Evolutionary conservation across 1,284 basidiomycete species (phyloP).

Genomic region (Ganoderma leucocontextum): DNA sequence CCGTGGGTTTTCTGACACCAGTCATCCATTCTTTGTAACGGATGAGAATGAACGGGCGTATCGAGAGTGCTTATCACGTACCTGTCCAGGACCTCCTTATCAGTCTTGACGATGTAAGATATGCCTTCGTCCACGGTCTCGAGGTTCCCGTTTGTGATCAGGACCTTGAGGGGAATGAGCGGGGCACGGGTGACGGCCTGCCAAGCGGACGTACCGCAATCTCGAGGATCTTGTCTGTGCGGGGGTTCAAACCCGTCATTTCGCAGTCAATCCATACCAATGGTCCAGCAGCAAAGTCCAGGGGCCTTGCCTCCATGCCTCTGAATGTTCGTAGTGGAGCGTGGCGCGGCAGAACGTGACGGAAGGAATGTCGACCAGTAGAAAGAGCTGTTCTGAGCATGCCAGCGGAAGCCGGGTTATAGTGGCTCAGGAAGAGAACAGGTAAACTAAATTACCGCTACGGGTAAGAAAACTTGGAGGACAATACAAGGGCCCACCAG

Average conservation of each 20-base stretch:
- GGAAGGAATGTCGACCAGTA: slow-evolving; percentile 17
- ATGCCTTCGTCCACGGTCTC: slow-evolving; percentile 79
- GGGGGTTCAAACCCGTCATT: slow-evolving; percentile 79
- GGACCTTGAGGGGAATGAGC: slow-evolving; percentile 54
- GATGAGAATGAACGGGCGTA: slow-evolving; percentile 5
- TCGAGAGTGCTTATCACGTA: slow-evolving; percentile 43
- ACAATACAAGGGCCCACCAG: neutral
- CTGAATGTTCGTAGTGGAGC: slow-evolving; percentile 22
- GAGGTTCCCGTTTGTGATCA: slow-evolving; percentile 85
- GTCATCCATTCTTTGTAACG: slow-evolving; percentile 66
- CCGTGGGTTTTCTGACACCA: slow-evolving; percentile 83
- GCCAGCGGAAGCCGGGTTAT: neutral
- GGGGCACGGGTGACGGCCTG: neutral
- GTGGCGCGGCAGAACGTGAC: slow-evolving; percentile 1
- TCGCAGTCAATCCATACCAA: slow-evolving; percentile 92
- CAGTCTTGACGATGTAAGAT: slow-evolving; percentile 72
- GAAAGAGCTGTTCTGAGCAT: slow-evolving; percentile 25
- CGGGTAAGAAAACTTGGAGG: neutral
- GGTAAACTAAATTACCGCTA: neutral
- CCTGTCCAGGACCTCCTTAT: slow-evolving; percentile 70
- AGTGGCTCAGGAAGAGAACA: neutral
- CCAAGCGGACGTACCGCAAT: slow-evolving; percentile 60
- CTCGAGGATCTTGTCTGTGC: slow-evolving; percentile 78
- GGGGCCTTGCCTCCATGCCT: slow-evolving; percentile 26
- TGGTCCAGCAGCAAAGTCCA: slow-evolving; percentile 67